Evolutionary conservation across 805 yeast genomes (phyloP), one percentile per base, ranked within the genome.

Genomic region (Pichia scutulata): DNA sequence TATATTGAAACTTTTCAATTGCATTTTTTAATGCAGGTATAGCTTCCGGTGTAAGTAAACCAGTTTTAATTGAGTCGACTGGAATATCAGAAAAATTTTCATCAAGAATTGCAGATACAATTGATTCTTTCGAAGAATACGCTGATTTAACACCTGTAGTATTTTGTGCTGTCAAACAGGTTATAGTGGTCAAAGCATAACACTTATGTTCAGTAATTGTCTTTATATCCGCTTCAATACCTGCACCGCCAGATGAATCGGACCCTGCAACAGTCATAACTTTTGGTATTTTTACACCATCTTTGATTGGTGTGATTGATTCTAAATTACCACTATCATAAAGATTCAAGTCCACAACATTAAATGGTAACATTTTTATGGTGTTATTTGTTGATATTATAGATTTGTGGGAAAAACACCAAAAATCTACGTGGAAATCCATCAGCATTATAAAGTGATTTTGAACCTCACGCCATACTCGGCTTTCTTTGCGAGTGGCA

Each of bases 171-270:
- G 95, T 88, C 54, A 89, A 65, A 0, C 89, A 92, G 3, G 89
- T 76, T 42, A 86, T 80, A 59, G 89, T 82, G 0, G 93, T 85
- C 65, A 84, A 67, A 0, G 85, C 96, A 61, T 82, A 89, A 44
- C 88, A 88, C n/a, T 78, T 77, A 60, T 86, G 88, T 1, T 84
- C 86, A 2, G 86, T 74, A 49, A 89, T 77, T 1, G 96, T 81
- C 66, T 89, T 89, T 41, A 89, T 62, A 64, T 89, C 97, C 0
- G 96, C 96, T 64, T 89, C 96, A 43, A 89, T 82, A 3, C 97
- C 97, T 1, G 97, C 96, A 8, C 96, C 96, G 3, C 96, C 97
- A 3, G 93, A 84, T 41, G 82, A 78, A 63, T 89, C 97, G 0
- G 92, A 83, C 0, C 96, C 96, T 2, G 89, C 89, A 43, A 76